phyloP scores from a whole-genome alignment of 202 grass and related monocot genomes.

The Setaria viridis region DNA sequence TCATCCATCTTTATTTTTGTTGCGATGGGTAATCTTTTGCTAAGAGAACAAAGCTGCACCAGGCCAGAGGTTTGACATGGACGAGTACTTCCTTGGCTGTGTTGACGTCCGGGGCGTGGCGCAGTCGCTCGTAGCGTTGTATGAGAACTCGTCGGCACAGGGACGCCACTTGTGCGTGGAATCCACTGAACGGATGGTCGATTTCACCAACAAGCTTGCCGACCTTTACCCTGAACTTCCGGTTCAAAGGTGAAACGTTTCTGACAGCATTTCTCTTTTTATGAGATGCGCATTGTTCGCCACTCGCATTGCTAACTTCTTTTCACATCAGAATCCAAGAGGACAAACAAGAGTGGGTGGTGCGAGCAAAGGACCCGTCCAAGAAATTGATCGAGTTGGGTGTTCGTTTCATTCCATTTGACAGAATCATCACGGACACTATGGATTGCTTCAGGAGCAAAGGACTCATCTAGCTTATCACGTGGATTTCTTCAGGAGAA shows the following conservation, averaged over 20 bases:
- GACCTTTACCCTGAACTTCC: constrained; percentile 54
- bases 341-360: constrained; percentile 59
- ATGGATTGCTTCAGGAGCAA: constrained; percentile 61
- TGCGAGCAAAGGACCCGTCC: constrained; percentile 48
- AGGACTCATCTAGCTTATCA: constrained; percentile 48
- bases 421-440: constrained; percentile 51
- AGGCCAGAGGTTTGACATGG: constrained; percentile 54
- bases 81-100: constrained; percentile 47
- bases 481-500: constrained; percentile 38
- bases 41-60: background rate
- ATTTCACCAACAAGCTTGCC: constrained; percentile 52
- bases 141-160: constrained; percentile 41
- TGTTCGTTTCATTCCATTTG: constrained; percentile 55
- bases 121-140: constrained; percentile 47
- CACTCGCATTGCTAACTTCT: background rate
- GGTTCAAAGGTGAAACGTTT: constrained; percentile 44
- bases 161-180: constrained; percentile 66
- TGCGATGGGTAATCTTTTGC: background rate
- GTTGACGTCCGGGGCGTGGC: constrained; percentile 67
- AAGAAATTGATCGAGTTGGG: constrained; percentile 63
- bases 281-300: background rate
- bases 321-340: constrained; percentile 45
- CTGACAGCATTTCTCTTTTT: background rate
- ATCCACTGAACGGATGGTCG: constrained; percentile 30
- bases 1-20: background rate